Evolutionary conservation across 495 filamentous ascomycete genomes (phyloP).

Genomic region (Podospora australis): DNA sequence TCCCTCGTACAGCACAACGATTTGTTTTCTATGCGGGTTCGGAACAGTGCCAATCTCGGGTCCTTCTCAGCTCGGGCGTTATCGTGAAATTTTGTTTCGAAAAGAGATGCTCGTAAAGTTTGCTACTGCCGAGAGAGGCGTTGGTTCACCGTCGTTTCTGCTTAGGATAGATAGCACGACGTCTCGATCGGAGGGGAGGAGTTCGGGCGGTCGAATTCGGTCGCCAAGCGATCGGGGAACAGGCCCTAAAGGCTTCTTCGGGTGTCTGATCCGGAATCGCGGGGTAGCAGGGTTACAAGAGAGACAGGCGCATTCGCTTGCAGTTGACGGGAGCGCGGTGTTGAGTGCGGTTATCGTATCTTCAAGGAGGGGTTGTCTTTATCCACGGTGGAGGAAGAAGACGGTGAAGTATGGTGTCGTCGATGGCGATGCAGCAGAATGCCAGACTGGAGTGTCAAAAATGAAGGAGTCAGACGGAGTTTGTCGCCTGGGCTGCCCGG

Average conservation of each 20-base stretch:
- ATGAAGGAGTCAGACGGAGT: constrained; percentile 1
- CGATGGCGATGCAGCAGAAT: background rate
- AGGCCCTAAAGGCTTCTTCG: constrained; percentile 1
- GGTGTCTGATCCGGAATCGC: constrained; percentile 4
- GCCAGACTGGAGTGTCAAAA: background rate
- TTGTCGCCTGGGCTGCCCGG: constrained; percentile 1
- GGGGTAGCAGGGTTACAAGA: constrained; percentile 2
- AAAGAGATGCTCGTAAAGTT: too few relatives aligned
- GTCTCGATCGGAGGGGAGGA: background rate
- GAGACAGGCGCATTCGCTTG: background rate
- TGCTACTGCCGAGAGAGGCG: too few relatives aligned
- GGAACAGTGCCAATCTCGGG: background rate
- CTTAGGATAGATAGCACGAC: too few relatives aligned
- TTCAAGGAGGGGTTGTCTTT: background rate
- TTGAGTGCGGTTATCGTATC: too few relatives aligned
- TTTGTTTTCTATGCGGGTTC: background rate
- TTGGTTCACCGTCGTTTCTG: too few relatives aligned
- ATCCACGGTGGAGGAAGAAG: background rate
- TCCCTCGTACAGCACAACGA: background rate
- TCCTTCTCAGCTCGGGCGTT: too few relatives aligned
- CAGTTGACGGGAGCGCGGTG: background rate
- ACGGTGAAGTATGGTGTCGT: background rate
- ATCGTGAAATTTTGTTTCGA: too few relatives aligned
- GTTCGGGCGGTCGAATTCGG: background rate
- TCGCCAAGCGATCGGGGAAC: constrained; percentile 1